These are phyloP conservation scores for Limnomonas spitsbergensis DNA, from an alignment of 139 green algal genomes.

Conservation along the genomic window DNA sequence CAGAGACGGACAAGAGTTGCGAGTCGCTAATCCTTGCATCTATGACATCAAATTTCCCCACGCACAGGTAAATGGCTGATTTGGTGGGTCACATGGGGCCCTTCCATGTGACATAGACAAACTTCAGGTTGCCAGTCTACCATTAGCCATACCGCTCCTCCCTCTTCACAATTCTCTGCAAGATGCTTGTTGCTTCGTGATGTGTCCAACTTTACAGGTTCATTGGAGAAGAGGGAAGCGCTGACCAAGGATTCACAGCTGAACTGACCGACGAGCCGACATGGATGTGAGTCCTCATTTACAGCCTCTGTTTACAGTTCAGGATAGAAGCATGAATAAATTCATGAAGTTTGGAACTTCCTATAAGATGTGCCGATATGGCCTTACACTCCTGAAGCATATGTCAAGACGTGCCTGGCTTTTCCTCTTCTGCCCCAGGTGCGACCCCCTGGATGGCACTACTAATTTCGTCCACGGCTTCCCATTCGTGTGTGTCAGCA, in stretches of 20 bases:
- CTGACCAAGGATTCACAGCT: slow-evolving; percentile 40
- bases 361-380: too few species aligned
- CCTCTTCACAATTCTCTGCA: too few species aligned
- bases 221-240: slow-evolving; percentile 76
- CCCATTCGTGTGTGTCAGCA: slow-evolving; percentile 89
- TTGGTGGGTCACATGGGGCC: too few species aligned
- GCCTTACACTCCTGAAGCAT: too few species aligned
- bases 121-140: too few species aligned
- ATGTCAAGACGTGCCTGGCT: too few species aligned
- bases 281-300: slow-evolving; percentile 70
- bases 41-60: slow-evolving; percentile 48
- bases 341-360: too few species aligned
- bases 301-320: not conserved
- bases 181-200: too few species aligned
- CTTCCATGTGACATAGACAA: too few species aligned
- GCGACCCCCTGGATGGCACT: slow-evolving; percentile 77
- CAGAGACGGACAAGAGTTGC: slow-evolving; percentile 88
- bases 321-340: too few species aligned
- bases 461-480: slow-evolving; percentile 99
- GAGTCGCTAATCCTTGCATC: slow-evolving; percentile 60
- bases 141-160: too few species aligned
- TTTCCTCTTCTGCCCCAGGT: too few species aligned
- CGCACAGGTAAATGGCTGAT: slow-evolving; percentile 30
- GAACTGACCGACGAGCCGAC: slow-evolving; percentile 82
- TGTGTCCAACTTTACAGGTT: slow-evolving; percentile 56